Evolutionary conservation across 31 red algal species (phyloP).

Genomic region (Odonthalia washingtoniensis): DNA sequence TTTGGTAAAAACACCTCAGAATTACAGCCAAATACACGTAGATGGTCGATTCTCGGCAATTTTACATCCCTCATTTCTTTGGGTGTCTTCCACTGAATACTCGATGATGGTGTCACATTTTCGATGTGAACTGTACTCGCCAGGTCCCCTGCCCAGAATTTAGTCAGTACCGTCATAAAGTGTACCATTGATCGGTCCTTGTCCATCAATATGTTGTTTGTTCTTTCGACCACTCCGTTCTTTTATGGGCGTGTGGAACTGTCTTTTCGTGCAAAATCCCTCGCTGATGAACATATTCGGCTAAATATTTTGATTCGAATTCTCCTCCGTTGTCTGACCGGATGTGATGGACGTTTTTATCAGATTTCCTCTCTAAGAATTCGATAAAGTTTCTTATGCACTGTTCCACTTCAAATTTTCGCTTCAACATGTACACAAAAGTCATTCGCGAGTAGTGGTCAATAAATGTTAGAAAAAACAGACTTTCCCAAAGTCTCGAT

Average conservation of each 20-base stretch:
- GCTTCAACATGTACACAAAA: conserved; percentile 5
- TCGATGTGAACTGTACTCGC: background rate
- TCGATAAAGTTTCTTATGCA: background rate
- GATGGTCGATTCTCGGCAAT: background rate
- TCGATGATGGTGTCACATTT: background rate
- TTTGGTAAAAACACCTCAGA: background rate
- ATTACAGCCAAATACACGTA: background rate
- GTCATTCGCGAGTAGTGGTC: conserved; percentile 13
- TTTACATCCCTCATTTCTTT: background rate
- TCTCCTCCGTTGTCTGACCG: conserved; percentile 28
- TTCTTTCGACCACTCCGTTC: background rate
- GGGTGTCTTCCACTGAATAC: background rate
- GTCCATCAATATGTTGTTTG: background rate
- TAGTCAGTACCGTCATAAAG: background rate
- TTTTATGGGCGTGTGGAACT: too few relatives aligned
- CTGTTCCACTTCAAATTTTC: conserved; percentile 2
- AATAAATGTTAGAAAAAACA: conserved; percentile 10
- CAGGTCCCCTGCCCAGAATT: background rate
- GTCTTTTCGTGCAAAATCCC: background rate
- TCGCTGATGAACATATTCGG: background rate
- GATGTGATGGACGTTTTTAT: background rate
- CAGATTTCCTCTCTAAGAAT: background rate
- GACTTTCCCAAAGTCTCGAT: background rate
- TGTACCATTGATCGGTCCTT: background rate
- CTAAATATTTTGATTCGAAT: background rate